Base-by-base conservation (phyloP, 2,329 filamentous ascomycete species). In the Xylariales sp. region DNA sequence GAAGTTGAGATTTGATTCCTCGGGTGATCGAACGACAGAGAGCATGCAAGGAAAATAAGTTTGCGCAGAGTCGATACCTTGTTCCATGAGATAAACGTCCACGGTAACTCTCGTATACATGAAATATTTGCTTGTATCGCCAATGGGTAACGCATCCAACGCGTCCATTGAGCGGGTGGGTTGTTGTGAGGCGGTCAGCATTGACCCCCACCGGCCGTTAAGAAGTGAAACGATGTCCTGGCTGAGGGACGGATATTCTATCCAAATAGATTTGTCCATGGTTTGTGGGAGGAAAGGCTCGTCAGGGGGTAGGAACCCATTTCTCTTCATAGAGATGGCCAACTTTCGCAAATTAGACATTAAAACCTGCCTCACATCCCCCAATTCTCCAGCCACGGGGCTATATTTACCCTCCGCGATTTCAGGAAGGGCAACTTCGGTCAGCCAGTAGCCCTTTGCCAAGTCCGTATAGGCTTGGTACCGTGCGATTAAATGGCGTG, bases 381-480 rank as follows among this genome's bases (percentile, higher is more conserved):
- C 82, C 10, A 86, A 77, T 67, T 88, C 85, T n/a, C 78, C 74
- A 55, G 84, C 82, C 1, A 80, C 76, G 0, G 80, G 75, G 50
- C 80, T 79, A 8, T 78, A 82, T 53, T 82, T 84, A 28, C 79
- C 78, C 36, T 80, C 79, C 7, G 81, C 76, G 3, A 87, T 78
- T 64, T 88, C 85, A 1, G 85, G 83, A 6, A 89, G 79, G 1
- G 84, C 80, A 58, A 86, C 81, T 58, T 87, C 84, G 30, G 81
- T 85, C n/a, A 97, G 88, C 94, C 94, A 97, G 78, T 93, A 91
- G 0, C 90, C 86, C 78, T 97, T 97, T 30, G 93, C 90, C 58
- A 97, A 83, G 78, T 97, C 93, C 1, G 95, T 87, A 74, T 97
- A 94, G 1, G 93, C 91, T 79, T 97, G 94, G 65, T 92, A 90